A percentile compares a stretch with the other conserved stretches of the same genome.
Conservation (phyloP, 2,329 filamentous ascomycete species). For the Colletotrichum sublineola region DNA sequence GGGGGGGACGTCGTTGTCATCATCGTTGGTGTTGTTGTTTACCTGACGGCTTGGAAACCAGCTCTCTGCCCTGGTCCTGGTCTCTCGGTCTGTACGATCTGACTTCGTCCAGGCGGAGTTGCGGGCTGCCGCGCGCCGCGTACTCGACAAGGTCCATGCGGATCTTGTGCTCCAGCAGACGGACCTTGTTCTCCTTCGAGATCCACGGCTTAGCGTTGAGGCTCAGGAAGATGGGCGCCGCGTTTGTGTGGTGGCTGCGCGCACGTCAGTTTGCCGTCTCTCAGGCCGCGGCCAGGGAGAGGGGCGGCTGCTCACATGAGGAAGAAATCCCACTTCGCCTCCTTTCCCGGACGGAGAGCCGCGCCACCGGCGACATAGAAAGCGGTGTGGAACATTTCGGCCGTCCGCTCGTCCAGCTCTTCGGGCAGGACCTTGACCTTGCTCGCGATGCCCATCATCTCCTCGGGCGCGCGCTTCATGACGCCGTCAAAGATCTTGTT, state of each 20-base stretch:
- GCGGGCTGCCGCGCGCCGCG: slow-evolving; percentile 74
- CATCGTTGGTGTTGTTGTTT: slow-evolving; percentile 16
- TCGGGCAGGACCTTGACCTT: slow-evolving; percentile 69
- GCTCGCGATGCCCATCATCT: slow-evolving; percentile 72
- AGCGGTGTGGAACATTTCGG: slow-evolving; percentile 77
- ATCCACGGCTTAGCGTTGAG: slow-evolving; percentile 75
- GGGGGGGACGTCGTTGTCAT: not conserved
- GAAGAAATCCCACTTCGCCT: slow-evolving; percentile 86
- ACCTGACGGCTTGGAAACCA: slow-evolving; percentile 60
- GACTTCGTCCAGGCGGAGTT: slow-evolving; percentile 71
- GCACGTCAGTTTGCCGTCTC: slow-evolving; percentile 9
- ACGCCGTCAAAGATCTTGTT: slow-evolving; percentile 80
- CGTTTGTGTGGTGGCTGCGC: slow-evolving; percentile 80
- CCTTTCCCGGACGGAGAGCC: slow-evolving; percentile 73
- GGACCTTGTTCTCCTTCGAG: slow-evolving; percentile 69
- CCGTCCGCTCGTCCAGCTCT: slow-evolving; percentile 67
- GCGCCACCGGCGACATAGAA: slow-evolving; percentile 65
- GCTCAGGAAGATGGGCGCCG: slow-evolving; percentile 77
- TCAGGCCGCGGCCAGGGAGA: not conserved
- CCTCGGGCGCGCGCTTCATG: slow-evolving; percentile 70
- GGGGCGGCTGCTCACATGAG: slow-evolving; percentile 60
- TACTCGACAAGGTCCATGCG: slow-evolving; percentile 82
- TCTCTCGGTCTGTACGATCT: slow-evolving; percentile 68
- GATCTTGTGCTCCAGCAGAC: slow-evolving; percentile 86
- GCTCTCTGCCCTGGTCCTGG: slow-evolving; percentile 52